Base-by-base conservation (phyloP, 805 yeast genomes). In the Pichia occidentalis region DNA sequence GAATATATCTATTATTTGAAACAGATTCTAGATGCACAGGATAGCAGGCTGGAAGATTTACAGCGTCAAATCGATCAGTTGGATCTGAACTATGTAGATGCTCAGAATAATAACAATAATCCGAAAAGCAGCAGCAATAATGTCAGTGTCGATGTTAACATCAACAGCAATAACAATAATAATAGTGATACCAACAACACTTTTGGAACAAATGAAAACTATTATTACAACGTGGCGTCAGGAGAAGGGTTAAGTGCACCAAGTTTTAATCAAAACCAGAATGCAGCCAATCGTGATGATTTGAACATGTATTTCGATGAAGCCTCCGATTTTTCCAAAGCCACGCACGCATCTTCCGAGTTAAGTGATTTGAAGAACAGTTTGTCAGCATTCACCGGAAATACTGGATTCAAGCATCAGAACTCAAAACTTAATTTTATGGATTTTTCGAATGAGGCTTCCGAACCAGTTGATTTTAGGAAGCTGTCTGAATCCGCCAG, bases 1-100 rank as follows among this genome's bases (percentile, higher is more conserved):
- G 95, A 84, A 33, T 87, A 88, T 57, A 76, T 87, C 32, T 65
- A 59, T 7, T 80, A 79, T 56, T 65, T 86, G 45, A 71, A 75
- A 44, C 70, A 71, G 37, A 85, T 83, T 5, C 61, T 80, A 50
- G 61, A 64, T 6, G 63, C 64, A 35, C 92, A 83, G 54, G 74
- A 72, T 28, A 55, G 57, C 18, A 62, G 78, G 42, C 59, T 69
- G 37, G 56, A 48, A 2, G 62, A 65, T 16, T 55, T 82, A 23
- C 51, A 61, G 14, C 39, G 52, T 1, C 65, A 65, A 39, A 63
- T 72, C 10, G 59, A 60, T 25, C 48, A 51, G 18, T 31, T 50
- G 12, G 18, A 31, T 18, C n/a, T 35, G 12, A 31, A 32, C 43
- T 8, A 36, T 21, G 11, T 22, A 6, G 28, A 32, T 11, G 29